Conservation (phyloP, 495 filamentous ascomycete genomes). For the Penicillium steckii region DNA sequence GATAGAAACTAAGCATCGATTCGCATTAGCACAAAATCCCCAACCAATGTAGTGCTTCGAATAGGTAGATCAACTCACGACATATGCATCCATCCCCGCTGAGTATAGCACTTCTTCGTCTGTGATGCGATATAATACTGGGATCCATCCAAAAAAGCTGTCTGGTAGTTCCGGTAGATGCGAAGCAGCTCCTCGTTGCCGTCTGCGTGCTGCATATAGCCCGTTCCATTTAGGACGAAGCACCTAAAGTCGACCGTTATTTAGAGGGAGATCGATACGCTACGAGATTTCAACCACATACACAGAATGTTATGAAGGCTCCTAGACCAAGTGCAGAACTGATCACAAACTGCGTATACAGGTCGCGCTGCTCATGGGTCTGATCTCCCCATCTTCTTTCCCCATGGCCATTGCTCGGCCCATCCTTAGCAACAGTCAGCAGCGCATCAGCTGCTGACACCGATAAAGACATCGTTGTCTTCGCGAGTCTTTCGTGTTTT, state of each 20-base stretch:
- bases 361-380: conserved; percentile 47
- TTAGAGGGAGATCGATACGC: background rate
- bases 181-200: conserved; percentile 65
- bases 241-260: conserved; percentile 39
- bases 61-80: conserved; percentile 55
- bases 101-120: conserved; percentile 88
- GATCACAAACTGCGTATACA: conserved; percentile 57
- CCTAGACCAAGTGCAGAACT: conserved; percentile 55
- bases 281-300: conserved; percentile 31
- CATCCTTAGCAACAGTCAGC: conserved; percentile 22
- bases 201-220: conserved; percentile 86
- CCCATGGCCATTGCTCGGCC: conserved; percentile 15
- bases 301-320: conserved; percentile 65
- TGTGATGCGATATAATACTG: conserved; percentile 79
- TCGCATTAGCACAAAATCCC: background rate
- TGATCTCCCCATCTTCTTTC: conserved; percentile 34
- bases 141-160: conserved; percentile 91
- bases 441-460: conserved; percentile 27
- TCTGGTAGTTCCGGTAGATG: conserved; percentile 80
- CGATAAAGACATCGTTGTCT: conserved; percentile 33
- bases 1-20: conserved; percentile 65
- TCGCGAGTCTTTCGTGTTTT: background rate
- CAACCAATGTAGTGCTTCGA: background rate
- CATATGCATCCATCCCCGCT: conserved; percentile 92
- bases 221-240: conserved; percentile 89